Evolutionary conservation across 2,329 filamentous ascomycete species (phyloP), one percentile per base, ranked within the genome.

Genomic region (Phaeophleospora eucalypticola): DNA sequence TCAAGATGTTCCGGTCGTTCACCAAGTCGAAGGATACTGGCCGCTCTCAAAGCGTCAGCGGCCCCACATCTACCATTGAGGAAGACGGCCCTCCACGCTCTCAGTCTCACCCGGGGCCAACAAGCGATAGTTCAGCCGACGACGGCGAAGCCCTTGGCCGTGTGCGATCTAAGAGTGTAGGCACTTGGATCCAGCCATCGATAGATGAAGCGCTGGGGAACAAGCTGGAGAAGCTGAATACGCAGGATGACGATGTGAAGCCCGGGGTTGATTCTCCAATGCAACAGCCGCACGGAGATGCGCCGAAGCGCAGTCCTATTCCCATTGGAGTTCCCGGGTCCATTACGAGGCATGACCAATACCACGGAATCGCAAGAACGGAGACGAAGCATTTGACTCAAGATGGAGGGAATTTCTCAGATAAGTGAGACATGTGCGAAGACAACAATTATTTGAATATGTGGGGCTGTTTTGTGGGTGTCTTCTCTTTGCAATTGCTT

Each of bases 331-430:
- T 62, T 29, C 60, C 59, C 9, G 64, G 61, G 14, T 66, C 65
- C 14, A 57, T 66, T 33, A 66, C 67, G 49, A 54, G 71, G 46
- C 71, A 74, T 52, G 71, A 74, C 51, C 69, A 71, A 61, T 73
- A 66, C 51, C 58, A 56, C 45, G 61, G 61, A 3, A 58, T 63
- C 42, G 59, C 49, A 42, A 57, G 61, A 49, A 48, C 41, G 21
- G 64, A 65, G 27, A 72, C 70, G 3, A 68, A 64, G 46, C 66
- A 72, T 46, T 63, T 70, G 42, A 56, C 64, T 43, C 58, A 63
- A 47, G 47, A 47, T 16, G 53, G 45, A n/a, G 45, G 24, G 33
- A 37, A 47, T 15, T 43, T 47, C 18, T 15, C 24, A 6, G 24
- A 29, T 29, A 29, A 29, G 24, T 29, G 24, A 29, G 24, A 29